Evolutionary conservation across 164 flowering plant genomes (phyloP).

Genomic region (Taxillus chinensis): DNA sequence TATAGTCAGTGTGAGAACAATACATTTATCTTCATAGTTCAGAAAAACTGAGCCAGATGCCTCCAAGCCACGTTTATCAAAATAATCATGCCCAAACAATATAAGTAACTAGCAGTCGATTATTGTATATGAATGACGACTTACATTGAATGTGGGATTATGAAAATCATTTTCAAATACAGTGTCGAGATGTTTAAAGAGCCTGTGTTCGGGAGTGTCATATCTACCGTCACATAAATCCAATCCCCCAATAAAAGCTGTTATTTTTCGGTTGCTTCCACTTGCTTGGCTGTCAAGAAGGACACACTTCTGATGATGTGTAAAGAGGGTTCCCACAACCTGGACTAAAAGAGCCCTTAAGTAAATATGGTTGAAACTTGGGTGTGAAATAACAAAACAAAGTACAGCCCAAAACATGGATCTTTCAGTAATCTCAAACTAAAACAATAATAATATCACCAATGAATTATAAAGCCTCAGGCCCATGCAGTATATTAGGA

Average conservation of each 20-base stretch:
- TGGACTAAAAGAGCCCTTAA: constrained; percentile 23
- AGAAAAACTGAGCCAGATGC: too few species aligned
- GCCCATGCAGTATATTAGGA: not conserved
- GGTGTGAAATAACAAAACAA: not conserved
- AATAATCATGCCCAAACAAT: too few species aligned
- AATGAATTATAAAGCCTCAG: not conserved
- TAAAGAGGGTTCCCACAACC: constrained; percentile 79
- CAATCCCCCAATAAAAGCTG: constrained; percentile 71
- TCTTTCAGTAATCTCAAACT: not conserved
- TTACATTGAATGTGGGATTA: constrained; percentile 70
- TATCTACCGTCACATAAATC: constrained; percentile 86
- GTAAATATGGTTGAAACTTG: not conserved
- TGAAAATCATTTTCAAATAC: constrained; percentile 58
- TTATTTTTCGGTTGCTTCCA: constrained; percentile 61
- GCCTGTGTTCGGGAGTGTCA: constrained; percentile 79
- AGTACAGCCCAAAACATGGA: too few species aligned
- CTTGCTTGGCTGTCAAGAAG: constrained; percentile 58
- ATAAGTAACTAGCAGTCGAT: too few species aligned
- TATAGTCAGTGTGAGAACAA: too few species aligned
- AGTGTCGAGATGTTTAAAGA: constrained; percentile 52
- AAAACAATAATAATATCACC: not conserved
- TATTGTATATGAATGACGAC: constrained; percentile 8
- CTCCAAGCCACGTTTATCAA: too few species aligned
- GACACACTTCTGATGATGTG: constrained; percentile 86
- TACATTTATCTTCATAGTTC: too few species aligned